A percentile compares a stretch with the other conserved stretches of the same genome.
These are phyloP conservation scores for Nemania sp. DNA, from an alignment of 2,329 filamentous ascomycete species.

Conservation along the genomic window DNA sequence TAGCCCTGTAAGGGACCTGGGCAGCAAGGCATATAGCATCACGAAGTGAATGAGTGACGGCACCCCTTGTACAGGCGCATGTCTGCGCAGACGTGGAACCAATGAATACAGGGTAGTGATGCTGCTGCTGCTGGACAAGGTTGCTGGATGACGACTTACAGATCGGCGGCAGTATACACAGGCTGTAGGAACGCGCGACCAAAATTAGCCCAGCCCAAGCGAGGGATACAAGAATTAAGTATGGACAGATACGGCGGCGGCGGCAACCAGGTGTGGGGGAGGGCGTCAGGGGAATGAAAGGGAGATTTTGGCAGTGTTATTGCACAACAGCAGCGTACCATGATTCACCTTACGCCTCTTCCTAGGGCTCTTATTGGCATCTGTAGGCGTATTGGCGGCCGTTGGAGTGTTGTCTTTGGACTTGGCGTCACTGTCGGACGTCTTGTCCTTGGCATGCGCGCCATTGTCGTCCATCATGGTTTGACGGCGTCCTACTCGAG, in stretches of 20 bases:
- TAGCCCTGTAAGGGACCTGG: constrained; percentile 16
- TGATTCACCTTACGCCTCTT: constrained; percentile 90
- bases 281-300: constrained; percentile 25
- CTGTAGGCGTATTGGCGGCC: constrained; percentile 37
- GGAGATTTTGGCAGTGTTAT: constrained; percentile 34
- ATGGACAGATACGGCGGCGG: constrained; percentile 32
- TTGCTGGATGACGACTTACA: constrained; percentile 62
- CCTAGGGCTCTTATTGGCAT: constrained; percentile 64
- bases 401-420: constrained; percentile 41
- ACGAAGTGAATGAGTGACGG: constrained; percentile 27
- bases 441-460: constrained; percentile 45
- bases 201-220: constrained; percentile 43
- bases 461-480: constrained; percentile 40
- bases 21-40: constrained; percentile 26
- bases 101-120: constrained; percentile 34
- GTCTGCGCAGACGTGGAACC: constrained; percentile 38
- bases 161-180: constrained; percentile 89
- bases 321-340: constrained; percentile 66
- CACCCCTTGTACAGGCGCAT: constrained; percentile 29
- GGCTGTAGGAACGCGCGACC: constrained; percentile 60
- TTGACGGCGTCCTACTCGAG: constrained; percentile 35
- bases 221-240: constrained; percentile 27
- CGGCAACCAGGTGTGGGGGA: constrained; percentile 17
- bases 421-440: constrained; percentile 44
- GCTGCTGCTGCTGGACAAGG: constrained; percentile 35